Percentiles rank a stretch among this genome's conserved stretches.
phyloP scores from a whole-genome alignment of 2,329 filamentous ascomycete genomes.

The Ilyonectria mors-panacis region DNA sequence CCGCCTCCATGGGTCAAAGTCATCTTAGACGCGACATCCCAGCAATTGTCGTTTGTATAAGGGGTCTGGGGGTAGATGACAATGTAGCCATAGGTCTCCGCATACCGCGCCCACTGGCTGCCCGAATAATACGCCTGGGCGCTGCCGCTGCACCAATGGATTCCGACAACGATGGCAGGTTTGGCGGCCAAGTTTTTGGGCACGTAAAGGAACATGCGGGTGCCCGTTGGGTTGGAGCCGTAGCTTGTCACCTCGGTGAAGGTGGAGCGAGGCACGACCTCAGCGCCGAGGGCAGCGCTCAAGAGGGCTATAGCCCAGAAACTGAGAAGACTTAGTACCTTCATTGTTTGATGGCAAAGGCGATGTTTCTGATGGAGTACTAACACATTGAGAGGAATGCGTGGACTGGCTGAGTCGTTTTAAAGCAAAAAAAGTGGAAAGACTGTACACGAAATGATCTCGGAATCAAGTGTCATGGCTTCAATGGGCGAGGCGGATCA shows the following conservation, averaged over 20 bases:
- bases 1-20: slow-evolving; percentile 66
- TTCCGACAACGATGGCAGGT: slow-evolving; percentile 67
- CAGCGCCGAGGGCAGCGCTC: slow-evolving; percentile 22
- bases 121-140: slow-evolving; percentile 66
- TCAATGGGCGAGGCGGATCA: slow-evolving; percentile 14
- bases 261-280: slow-evolving; percentile 38
- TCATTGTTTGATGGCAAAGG: slow-evolving; percentile 17
- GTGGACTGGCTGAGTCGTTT: neutral
- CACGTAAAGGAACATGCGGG: slow-evolving; percentile 50
- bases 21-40: slow-evolving; percentile 70
- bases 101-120: slow-evolving; percentile 66
- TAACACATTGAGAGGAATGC: neutral
- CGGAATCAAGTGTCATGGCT: neutral
- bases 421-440: neutral
- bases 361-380: neutral
- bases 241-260: slow-evolving; percentile 39
- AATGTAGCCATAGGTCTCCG: slow-evolving; percentile 71
- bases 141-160: slow-evolving; percentile 71
- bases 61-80: slow-evolving; percentile 62
- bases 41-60: slow-evolving; percentile 62
- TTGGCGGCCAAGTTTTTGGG: slow-evolving; percentile 56
- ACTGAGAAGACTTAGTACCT: slow-evolving; percentile 13
- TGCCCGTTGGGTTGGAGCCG: slow-evolving; percentile 39
- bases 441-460: neutral
- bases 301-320: slow-evolving; percentile 28